Evolutionary conservation across 148 eudicot species (phyloP).

Genomic region (Rhododendron molle): DNA sequence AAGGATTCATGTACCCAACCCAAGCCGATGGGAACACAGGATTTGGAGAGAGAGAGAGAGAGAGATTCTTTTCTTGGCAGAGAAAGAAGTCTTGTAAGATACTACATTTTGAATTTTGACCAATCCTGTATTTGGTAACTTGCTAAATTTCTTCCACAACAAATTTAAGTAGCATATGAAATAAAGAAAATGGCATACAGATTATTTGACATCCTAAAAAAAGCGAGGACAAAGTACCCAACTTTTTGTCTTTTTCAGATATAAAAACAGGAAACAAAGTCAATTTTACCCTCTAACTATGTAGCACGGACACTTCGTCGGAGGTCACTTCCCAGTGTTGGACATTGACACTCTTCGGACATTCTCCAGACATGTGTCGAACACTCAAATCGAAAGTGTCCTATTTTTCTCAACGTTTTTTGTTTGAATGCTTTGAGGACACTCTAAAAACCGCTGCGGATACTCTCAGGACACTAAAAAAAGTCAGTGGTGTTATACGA

Average conservation of each 20-base stretch:
- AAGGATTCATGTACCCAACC: neutral
- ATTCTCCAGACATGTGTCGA: too few species aligned
- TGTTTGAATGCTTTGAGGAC: too few species aligned
- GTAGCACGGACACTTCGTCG: too few species aligned
- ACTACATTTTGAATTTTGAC: neutral
- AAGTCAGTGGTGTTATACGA: too few species aligned
- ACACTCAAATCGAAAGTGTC: too few species aligned
- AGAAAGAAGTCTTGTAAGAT: too few species aligned
- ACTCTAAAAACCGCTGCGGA: too few species aligned
- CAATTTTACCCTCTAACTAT: neutral
- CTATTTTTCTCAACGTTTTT: too few species aligned
- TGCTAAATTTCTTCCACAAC: neutral
- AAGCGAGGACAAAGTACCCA: neutral
- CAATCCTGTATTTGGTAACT: neutral
- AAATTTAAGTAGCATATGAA: neutral
- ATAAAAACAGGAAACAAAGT: neutral
- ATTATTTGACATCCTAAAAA: neutral
- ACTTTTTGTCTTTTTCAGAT: neutral
- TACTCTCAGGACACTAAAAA: too few species aligned
- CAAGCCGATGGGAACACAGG: neutral
- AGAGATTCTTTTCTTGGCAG: too few species aligned
- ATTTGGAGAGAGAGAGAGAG: neutral
- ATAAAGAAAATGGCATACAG: neutral
- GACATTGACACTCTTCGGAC: neutral
- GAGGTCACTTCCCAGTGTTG: too few species aligned